These are phyloP conservation scores for Cymbidium sinense DNA, from an alignment of 106 monocot genomes.

Conservation along the genomic window DNA sequence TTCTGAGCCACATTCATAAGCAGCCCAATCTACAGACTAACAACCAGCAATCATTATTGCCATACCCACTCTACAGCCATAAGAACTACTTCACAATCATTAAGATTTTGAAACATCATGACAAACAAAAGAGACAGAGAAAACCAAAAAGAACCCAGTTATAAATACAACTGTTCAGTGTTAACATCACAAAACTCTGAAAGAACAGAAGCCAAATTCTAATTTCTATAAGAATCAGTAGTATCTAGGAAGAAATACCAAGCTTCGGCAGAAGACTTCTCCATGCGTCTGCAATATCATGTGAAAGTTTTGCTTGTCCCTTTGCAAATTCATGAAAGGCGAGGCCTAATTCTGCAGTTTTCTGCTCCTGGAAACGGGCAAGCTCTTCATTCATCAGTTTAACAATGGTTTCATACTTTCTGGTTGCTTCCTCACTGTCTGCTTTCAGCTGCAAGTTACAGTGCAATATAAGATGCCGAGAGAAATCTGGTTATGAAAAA, in stretches of 20 bases:
- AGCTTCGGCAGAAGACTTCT: conserved; percentile 83
- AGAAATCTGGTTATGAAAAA: neutral
- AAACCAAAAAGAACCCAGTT: too few relatives aligned
- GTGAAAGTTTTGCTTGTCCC: conserved; percentile 86
- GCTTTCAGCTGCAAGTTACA: conserved; percentile 70
- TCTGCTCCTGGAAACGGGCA: conserved; percentile 83
- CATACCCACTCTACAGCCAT: too few relatives aligned
- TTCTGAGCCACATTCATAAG: too few relatives aligned
- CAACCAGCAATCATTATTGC: too few relatives aligned
- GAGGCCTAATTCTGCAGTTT: conserved; percentile 80
- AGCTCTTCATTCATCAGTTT: conserved; percentile 81
- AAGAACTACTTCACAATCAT: too few relatives aligned
- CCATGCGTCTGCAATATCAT: conserved; percentile 91
- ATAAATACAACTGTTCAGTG: neutral
- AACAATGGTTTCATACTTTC: conserved; percentile 67
- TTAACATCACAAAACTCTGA: too few relatives aligned
- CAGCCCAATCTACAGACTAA: too few relatives aligned
- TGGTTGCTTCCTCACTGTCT: conserved; percentile 83
- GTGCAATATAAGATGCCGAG: neutral
- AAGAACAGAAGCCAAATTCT: neutral
- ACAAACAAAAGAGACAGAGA: too few relatives aligned
- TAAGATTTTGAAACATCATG: too few relatives aligned
- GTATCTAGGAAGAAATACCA: conserved; percentile 38
- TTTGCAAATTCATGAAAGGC: conserved; percentile 91
- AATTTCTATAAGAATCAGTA: neutral